Base-by-base conservation (phyloP, 768 basidiomycete genomes). In the Scleroderma bovista region DNA sequence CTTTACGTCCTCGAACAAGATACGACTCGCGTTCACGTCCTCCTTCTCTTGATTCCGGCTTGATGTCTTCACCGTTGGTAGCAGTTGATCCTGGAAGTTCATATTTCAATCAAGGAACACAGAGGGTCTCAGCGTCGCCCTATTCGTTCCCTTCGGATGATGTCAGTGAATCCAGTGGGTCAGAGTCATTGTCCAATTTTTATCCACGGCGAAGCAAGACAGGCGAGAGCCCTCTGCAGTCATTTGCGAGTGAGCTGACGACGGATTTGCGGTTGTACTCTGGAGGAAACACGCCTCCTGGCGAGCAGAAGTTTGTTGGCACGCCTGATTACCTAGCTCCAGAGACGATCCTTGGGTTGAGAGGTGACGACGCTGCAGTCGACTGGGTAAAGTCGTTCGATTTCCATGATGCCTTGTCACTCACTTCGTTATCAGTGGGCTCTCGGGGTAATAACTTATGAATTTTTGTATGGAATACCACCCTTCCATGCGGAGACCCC, bases 401-500 rank as follows among this genome's bases (percentile, higher is more conserved):
- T 23, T 32, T 45, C 15, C 54, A 49, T 46, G 42, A 43, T 15
- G 16, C 29, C 47, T 24, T 49, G 19, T 48, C 19, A 38, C 59
- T 62, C 22, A 60, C 37, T 10, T 51, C 22, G 45, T 43, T 56
- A 53, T 55, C 65, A 96, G 96, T 99, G 96, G 96, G 95, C 96
- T 11, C 78, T 99, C 24, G 96, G 96, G 51, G 93, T 97, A 38
- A 94, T 99, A 64, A 90, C 92, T 26, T 98, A 99, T 65, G 96
- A 99, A 72, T 97, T 99, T 69, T 70, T 98, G 32, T 98, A 93
- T 57, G 94, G 96, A 3, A 81, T 93, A 31, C 96, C 96, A 23
- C 96, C 96, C 3, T 99, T 99, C 78, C 93, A 98, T 61, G 95
- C 91, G 43, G 93, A 97, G 52, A 89, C 90, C 8, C 95, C 96